phyloP scores from a whole-genome alignment of 108 stramenopile genomes.

The Nitzschia sp. region DNA sequence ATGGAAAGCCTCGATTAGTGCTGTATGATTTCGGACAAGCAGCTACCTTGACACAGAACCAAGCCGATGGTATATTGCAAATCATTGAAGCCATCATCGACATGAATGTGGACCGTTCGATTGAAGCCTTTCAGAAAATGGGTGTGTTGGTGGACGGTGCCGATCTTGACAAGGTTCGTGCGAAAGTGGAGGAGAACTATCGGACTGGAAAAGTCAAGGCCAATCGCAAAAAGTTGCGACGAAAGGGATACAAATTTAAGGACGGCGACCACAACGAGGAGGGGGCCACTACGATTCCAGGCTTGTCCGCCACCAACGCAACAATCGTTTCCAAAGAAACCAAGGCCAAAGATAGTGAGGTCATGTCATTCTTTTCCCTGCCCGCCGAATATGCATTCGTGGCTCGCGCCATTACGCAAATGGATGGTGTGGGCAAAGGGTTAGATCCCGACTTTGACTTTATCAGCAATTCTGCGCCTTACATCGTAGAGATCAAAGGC shows the following conservation, averaged over 20 bases:
- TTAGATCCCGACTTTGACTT: constrained; percentile 86
- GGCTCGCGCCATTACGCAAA: constrained; percentile 80
- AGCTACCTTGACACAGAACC: constrained; percentile 55
- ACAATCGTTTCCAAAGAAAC: not conserved
- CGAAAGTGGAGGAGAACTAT: constrained; percentile 79
- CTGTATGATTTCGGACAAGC: constrained; percentile 92
- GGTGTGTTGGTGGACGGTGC: constrained; percentile 76
- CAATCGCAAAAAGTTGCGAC: constrained; percentile 41
- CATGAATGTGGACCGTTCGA: constrained; percentile 68
- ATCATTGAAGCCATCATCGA: constrained; percentile 87
- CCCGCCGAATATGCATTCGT: constrained; percentile 90
- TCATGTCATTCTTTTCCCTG: constrained; percentile 80
- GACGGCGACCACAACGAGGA: constrained; percentile 40
- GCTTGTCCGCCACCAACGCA: not conserved
- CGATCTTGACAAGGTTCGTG: constrained; percentile 64
- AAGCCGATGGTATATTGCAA: constrained; percentile 77
- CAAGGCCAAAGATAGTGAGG: constrained; percentile 61
- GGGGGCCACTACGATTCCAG: constrained; percentile 28
- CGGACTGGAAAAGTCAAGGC: constrained; percentile 69
- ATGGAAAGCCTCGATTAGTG: constrained; percentile 58
- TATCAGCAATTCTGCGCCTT: constrained; percentile 76
- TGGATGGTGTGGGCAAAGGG: constrained; percentile 82
- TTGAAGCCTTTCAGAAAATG: constrained; percentile 76
- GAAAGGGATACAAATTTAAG: constrained; percentile 36
- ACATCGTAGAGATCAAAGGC: constrained; percentile 84